Evolutionary conservation across 2,329 filamentous ascomycete genomes (phyloP), one percentile per base, ranked within the genome.

Genomic region (Alternaria triticimaculans): DNA sequence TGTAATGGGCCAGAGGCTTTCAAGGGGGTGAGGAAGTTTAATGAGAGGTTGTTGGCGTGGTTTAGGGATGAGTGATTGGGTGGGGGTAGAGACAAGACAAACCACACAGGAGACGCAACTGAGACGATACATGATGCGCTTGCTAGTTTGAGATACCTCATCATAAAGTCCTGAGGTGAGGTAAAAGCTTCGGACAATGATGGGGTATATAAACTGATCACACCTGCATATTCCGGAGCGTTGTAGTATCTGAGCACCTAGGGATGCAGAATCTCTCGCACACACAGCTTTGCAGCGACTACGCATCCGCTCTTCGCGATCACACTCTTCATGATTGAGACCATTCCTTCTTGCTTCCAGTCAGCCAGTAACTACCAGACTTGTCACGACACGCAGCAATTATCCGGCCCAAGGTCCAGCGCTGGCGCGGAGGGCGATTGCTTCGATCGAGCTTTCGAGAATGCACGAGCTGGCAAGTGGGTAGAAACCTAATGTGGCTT

Each of bases 1-100:
- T 67, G 62, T 48, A 63, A 62, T 46, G 67, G 64, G 3, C 43
- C 54, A 3, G 62, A 65, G 23, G 65, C 63, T 10, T 69, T 69
- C 43, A 37, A 43, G 23, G 55, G 46, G 2, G 26, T 67, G 5
- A 21, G 43, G 28, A 25, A 14, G 18, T 69, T 50, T 44, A 69
- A 69, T 37, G 46, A 60, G 25, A 60, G 43, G 26, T 50, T 69
- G 44, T 37, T 65, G 20, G 44, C 58, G 21, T 67, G 67, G 65
- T 65, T 65, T 49, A 37, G 37, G 25, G 26, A 62, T 12, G 45
- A 44, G 14, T 51, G 28, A 33, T 15, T 6, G 8, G 18, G 12
- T 15, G 9, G 14, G 6, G 4, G 28, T 6, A 37, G 3, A 23
- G 8, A 3, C 5, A 8, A 12, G 14, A 9, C 12, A 33, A 5